Base-by-base conservation (phyloP, 2,329 filamentous ascomycete genomes). In the Epichloe glyceriae region DNA sequence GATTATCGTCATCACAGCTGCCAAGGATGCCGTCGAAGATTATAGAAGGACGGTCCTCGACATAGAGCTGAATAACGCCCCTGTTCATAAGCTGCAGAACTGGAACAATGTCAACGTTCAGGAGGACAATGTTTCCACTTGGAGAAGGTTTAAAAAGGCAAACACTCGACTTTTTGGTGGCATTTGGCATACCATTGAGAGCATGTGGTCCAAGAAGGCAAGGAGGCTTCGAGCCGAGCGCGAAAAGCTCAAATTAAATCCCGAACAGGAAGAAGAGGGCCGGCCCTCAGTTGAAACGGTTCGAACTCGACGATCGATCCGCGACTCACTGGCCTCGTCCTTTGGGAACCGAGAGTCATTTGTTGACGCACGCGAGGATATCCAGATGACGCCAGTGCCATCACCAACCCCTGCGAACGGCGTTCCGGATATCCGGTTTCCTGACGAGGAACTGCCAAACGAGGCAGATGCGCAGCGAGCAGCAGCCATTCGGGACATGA, bases 21-120 rank as follows among this genome's bases (percentile, higher is more conserved):
- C 96, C 66, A 98, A 97, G 68, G 93, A 98, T 65, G 93, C 83
- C 17, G 84, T 97, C 56, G 93, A 98, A 69, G 93, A 98, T 70
- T 97, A 88, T 73, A 80, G 93, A 59, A 79, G 93, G 68, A 97
- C 91, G 0, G 74, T 89, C 41, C 81, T 96, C 42, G 93, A 98
- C 64, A 95, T 84, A 56, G 86, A 95, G 61, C 76, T 98, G 55
- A 98, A 98, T 70, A 97, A 98, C 64, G 93, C 93, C 2, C 87
- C 90, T 0, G 88, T 97, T 10, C 91, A 98, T 67, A 82, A 91
- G 53, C 73, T 98, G 19, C 74, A 88, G 12, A 84, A 90, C 55
- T 97, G 87, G 83, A 78, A 85, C 58, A 98, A 98, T 60, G 89
- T 96, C 59, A 98, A 98, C 59, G 88, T 90, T 14, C 81, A 85